Conservation (phyloP, 2,329 filamentous ascomycete species). For the Trematosphaeria pertusa region DNA sequence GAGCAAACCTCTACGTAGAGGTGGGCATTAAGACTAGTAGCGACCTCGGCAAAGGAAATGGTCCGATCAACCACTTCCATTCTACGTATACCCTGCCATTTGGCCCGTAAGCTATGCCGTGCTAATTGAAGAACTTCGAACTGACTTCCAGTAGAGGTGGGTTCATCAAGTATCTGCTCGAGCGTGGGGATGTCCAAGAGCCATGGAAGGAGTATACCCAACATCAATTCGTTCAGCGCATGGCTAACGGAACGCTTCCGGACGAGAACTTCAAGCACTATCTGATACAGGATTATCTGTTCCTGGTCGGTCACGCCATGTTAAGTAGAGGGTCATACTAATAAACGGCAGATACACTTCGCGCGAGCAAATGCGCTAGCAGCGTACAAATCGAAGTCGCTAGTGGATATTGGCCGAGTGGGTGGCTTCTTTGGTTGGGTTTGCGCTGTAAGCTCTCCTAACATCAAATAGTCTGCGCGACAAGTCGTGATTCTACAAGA, state of each 20-base stretch:
- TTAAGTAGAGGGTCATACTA: too few species aligned
- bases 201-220: conserved; percentile 80
- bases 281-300: conserved; percentile 90
- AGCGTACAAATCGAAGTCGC: conserved; percentile 80
- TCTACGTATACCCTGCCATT: conserved; percentile 73
- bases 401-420: conserved; percentile 75
- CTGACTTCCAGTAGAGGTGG: conserved; percentile 58
- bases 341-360: conserved; percentile 82
- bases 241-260: conserved; percentile 79
- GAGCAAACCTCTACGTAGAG: conserved; percentile 75
- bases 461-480: conserved; percentile 62
- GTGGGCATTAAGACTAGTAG: conserved; percentile 72
- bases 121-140: neutral
- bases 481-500: conserved; percentile 79
- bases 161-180: conserved; percentile 84
- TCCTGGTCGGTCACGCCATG: conserved; percentile 65
- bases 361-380: conserved; percentile 84
- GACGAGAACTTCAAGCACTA: conserved; percentile 84
- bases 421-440: neutral
- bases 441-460: neutral
- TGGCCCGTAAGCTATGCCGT: conserved; percentile 58
- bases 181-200: conserved; percentile 73
- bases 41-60: conserved; percentile 69
- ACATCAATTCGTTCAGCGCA: conserved; percentile 79
- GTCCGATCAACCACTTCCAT: conserved; percentile 81